Percentiles rank a stretch among this genome's conserved stretches.
These are phyloP conservation scores for Parastagonospora nodorum DNA, from an alignment of 2,329 filamentous ascomycete genomes.

Conservation along the genomic window DNA sequence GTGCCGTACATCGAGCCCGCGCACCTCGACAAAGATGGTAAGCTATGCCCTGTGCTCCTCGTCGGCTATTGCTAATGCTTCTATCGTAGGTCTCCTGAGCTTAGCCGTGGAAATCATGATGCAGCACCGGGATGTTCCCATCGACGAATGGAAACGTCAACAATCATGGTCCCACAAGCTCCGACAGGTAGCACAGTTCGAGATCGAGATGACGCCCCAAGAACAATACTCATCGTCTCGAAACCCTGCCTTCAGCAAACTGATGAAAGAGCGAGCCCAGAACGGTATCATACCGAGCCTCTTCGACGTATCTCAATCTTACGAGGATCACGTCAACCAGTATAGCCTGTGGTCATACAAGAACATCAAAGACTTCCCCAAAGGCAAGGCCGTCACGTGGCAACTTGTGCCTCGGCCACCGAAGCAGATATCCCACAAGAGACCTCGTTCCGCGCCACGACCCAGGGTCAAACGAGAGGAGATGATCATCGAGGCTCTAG, in stretches of 20 bases:
- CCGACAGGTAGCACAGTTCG: conserved; percentile 22
- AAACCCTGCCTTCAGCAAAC: conserved; percentile 22
- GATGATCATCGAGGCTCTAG: conserved; percentile 2
- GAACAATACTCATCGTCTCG: conserved; percentile 37
- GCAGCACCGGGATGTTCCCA: conserved; percentile 24
- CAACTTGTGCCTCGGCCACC: conserved; percentile 23
- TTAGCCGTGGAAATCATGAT: conserved; percentile 38
- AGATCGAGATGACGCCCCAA: conserved; percentile 22
- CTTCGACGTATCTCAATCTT: conserved; percentile 32
- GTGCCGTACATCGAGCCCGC: conserved; percentile 40
- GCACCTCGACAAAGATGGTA: conserved; percentile 36
- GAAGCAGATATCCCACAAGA: conserved; percentile 15
- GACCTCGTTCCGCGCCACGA: conserved; percentile 6
- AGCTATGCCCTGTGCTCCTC: not conserved
- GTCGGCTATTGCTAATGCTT: conserved; percentile 7
- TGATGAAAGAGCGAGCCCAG: conserved; percentile 34
- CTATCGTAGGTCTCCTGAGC: conserved; percentile 25
- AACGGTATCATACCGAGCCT: conserved; percentile 32
- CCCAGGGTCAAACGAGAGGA: not conserved
- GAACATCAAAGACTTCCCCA: conserved; percentile 15
- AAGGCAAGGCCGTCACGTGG: conserved; percentile 32
- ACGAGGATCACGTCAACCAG: conserved; percentile 36
- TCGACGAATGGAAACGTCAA: conserved; percentile 29
- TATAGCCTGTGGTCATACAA: conserved; percentile 24
- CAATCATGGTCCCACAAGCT: conserved; percentile 33